Conservation (phyloP, 2,329 filamentous ascomycete species). For the Diaporthe ilicicola region DNA sequence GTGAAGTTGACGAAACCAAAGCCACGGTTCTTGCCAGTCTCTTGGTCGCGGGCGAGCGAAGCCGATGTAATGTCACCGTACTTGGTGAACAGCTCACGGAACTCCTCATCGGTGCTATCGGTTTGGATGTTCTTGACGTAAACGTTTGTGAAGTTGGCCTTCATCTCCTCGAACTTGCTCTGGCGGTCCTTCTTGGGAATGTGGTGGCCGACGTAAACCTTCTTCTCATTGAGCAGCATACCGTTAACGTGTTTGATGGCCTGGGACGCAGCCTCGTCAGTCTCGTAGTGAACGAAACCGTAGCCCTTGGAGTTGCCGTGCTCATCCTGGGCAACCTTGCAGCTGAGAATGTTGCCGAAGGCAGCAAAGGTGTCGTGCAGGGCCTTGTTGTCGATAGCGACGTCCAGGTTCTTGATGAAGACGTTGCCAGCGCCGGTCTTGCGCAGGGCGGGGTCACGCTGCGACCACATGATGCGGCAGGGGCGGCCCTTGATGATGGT, state of each 20-base stretch:
- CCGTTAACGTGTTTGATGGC: slow-evolving; percentile 99
- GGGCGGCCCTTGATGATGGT: slow-evolving; percentile 98
- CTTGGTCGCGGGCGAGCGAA: slow-evolving; percentile 86
- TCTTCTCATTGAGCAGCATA: slow-evolving; percentile 99
- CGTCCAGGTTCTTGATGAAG: slow-evolving; percentile 99
- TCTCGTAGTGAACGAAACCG: slow-evolving; percentile 99
- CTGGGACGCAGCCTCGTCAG: slow-evolving; percentile 93
- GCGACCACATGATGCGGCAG: slow-evolving; percentile 99
- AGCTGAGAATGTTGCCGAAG: slow-evolving; percentile 98
- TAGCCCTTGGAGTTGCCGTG: slow-evolving; percentile 97
- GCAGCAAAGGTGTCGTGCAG: slow-evolving; percentile 99
- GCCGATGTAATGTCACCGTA: slow-evolving; percentile 96
- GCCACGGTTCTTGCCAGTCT: slow-evolving; percentile 88
- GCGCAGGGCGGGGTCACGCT: slow-evolving; percentile 97
- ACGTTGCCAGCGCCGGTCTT: slow-evolving; percentile 99
- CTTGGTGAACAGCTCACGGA: slow-evolving; percentile 90
- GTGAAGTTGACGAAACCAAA: slow-evolving; percentile 98
- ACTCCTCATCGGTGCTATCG: slow-evolving; percentile 91
- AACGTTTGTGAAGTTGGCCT: slow-evolving; percentile 99
- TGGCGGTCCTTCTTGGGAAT: slow-evolving; percentile 99
- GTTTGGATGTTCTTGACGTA: slow-evolving; percentile 97
- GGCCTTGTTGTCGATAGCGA: slow-evolving; percentile 99
- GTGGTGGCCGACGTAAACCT: slow-evolving; percentile 98
- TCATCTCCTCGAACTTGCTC: slow-evolving; percentile 99
- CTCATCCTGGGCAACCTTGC: slow-evolving; percentile 99